Evolutionary conservation across 352 stramenopile species (phyloP).

Genomic region (Discostella stelligera): DNA sequence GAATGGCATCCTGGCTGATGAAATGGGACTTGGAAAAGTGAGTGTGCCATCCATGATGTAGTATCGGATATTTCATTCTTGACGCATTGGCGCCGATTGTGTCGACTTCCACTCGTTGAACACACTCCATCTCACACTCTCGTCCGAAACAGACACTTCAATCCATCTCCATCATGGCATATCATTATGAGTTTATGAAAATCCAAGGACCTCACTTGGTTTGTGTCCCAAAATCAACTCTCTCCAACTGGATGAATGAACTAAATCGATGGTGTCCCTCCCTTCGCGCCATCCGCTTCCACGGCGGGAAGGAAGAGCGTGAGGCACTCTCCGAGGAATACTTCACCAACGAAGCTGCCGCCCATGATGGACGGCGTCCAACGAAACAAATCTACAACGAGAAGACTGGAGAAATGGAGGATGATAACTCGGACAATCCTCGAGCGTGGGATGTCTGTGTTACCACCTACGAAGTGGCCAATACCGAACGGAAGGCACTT

Average conservation of each 20-base stretch:
- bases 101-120: not conserved
- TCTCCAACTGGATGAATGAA: constrained; percentile 99
- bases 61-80: not conserved
- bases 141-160: constrained; percentile 91
- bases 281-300: constrained; percentile 96
- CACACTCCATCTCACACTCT: not conserved
- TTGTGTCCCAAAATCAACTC: constrained; percentile 97
- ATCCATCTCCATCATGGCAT: constrained; percentile 97
- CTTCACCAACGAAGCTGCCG: constrained; percentile 72
- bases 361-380: constrained; percentile 79
- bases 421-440: constrained; percentile 80
- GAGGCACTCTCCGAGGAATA: constrained; percentile 83
- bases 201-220: constrained; percentile 96
- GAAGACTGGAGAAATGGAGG: constrained; percentile 67
- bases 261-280: constrained; percentile 94
- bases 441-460: constrained; percentile 93
- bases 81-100: not conserved
- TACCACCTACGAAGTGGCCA: constrained; percentile 98
- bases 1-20: constrained; percentile 97
- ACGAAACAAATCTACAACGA: constrained; percentile 75
- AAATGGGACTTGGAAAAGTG: constrained; percentile 87
- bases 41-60: not conserved
- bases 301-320: constrained; percentile 94
- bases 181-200: constrained; percentile 85
- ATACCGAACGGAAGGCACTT: constrained; percentile 88